These are phyloP conservation scores for Naganishia sp. DNA, from an alignment of 1,284 basidiomycete species.

Conservation along the genomic window DNA sequence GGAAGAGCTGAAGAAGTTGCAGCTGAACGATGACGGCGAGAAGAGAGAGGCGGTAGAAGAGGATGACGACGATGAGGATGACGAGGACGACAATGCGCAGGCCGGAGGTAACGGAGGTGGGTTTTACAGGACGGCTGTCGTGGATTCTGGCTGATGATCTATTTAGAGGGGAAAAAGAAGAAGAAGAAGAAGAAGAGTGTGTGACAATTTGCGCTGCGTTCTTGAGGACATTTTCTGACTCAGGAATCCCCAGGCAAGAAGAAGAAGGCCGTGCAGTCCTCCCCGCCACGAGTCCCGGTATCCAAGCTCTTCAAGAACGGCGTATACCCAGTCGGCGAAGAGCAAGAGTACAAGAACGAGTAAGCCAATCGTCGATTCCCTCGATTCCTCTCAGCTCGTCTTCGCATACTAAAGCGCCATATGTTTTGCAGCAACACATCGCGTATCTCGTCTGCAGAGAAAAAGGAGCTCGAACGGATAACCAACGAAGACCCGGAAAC, in stretches of 20 bases:
- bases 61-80: constrained; percentile 20
- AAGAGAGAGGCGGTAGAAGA: constrained; percentile 19
- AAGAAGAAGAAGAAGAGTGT: constrained; percentile 30
- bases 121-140: too few species aligned
- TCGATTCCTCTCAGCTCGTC: neutral
- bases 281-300: constrained; percentile 88
- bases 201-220: neutral
- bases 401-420: neutral
- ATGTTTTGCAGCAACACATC: constrained; percentile 67
- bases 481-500: constrained; percentile 74
- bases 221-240: neutral
- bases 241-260: constrained; percentile 63
- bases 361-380: constrained; percentile 39
- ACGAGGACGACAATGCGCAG: constrained; percentile 20
- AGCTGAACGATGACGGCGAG: constrained; percentile 21
- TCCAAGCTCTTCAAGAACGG: constrained; percentile 86
- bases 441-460: constrained; percentile 88
- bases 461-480: constrained; percentile 75
- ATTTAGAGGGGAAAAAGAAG: constrained; percentile 23
- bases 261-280: constrained; percentile 74
- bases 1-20: constrained; percentile 26
- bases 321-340: constrained; percentile 86
- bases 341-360: constrained; percentile 90
- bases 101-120: constrained; percentile 2
- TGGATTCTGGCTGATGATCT: neutral